Base-by-base conservation (phyloP, 2,329 filamentous ascomycete species). In the Xylariaceae sp. region DNA sequence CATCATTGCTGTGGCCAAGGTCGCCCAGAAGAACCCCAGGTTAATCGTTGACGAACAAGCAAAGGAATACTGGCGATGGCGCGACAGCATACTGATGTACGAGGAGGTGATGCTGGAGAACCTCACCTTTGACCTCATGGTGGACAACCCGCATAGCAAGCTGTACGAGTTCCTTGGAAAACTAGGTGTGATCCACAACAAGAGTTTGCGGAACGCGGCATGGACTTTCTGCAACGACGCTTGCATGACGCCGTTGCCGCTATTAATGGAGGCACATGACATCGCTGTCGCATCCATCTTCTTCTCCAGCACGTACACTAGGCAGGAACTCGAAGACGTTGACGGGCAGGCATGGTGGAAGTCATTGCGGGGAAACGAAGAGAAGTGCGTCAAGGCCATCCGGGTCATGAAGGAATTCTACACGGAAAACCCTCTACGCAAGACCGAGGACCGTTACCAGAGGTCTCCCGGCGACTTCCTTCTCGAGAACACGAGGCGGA, bases 31-130 rank as follows among this genome's bases (percentile, higher is more conserved):
- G 64, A 90, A 96, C 48, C 71, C 86, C 2, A 45, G 87, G 50
- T 75, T 95, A 38, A 69, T 90, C 34, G 85, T 96, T 33, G 92
- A 98, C 55, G 92, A 96, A 60, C 89, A 96, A 59, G 93, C 84
- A 47, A 96, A 95, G 54, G 92, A 98, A 55, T 98, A 92, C 57
- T 98, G 92, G 92, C 78, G 84, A 52, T 98, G 92, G 92, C 77
- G 88, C 40, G 92, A 98, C 55, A 92, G 83, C 38, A 94, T 98
- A 37, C 67, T 96, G 11, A 81, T 83, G 45, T 87, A 93, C 53
- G 92, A 98, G 61, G 92, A 96, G 56, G 68, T 90, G 27, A 83
- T 98, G 65, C 72, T 98, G 12, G 92, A 96, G 58, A 78, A 79
- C 29, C 69, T 98, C 13, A 96, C 89, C 39, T 98, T 98, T 58